Percentiles rank a stretch among this genome's conserved stretches.
phyloP scores from a whole-genome alignment of 2,329 filamentous ascomycete genomes.

The Didymosphaeria variabile region DNA sequence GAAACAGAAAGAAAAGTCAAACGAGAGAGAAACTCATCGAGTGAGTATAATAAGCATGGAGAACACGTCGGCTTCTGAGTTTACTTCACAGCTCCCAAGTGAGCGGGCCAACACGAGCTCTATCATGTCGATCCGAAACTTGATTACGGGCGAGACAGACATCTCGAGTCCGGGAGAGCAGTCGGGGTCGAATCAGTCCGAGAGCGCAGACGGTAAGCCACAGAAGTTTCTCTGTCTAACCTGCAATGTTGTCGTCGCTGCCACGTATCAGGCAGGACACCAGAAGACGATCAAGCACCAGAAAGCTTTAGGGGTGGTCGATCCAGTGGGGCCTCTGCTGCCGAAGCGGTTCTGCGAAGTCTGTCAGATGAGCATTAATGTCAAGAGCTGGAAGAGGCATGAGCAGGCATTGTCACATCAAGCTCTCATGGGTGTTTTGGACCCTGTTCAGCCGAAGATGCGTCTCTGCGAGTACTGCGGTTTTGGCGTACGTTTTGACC shows the following conservation, averaged over 20 bases:
- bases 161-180: neutral
- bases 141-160: neutral
- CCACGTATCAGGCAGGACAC: neutral
- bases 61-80: neutral
- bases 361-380: neutral
- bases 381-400: neutral
- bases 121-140: neutral
- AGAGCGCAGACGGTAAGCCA: neutral
- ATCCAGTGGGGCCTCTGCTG: neutral
- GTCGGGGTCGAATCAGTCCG: too few species aligned
- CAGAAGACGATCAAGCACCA: neutral
- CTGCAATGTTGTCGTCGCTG: neutral
- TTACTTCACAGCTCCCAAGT: neutral
- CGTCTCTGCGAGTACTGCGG: neutral
- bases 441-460: neutral
- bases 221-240: neutral
- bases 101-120: neutral
- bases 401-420: neutral
- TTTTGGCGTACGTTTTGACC: neutral
- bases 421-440: neutral
- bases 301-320: neutral
- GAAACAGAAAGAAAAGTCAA: too few species aligned
- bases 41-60: neutral
- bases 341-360: neutral
- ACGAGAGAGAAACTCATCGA: neutral